Evolutionary conservation across 2,329 filamentous ascomycete genomes (phyloP), one percentile per base, ranked within the genome.

Genomic region (Hymenoscyphus albidus): DNA sequence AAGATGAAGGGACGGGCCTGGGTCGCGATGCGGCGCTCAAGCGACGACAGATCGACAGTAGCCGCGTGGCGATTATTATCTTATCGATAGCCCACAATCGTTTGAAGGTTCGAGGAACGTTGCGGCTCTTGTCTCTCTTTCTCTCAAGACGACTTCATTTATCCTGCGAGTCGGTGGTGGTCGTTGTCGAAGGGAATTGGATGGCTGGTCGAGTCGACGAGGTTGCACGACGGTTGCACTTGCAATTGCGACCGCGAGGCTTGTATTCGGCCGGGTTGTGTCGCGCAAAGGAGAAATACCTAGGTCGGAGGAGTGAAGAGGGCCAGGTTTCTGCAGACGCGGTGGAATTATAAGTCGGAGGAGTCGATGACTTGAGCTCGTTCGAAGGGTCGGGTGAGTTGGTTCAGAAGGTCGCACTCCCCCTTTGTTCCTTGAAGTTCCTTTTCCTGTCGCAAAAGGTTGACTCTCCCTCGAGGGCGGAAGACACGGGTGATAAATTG

Each of bases 141-240:
- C 32, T 62, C 62, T 66, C 61, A 67, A 39, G 54, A 42, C 40
- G 51, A 42, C 61, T 44, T 63, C 67, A 68, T 67, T 63, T 58
- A 55, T 38, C 32, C 27, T 27, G 18, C 14, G 32, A 40, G 51
- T 42, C 16, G 62, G 27, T 58, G 48, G 27, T 44, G 42, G 59
- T 22, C 48, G 32, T 16, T 39, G 9, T 32, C n/a, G 44, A 18
- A 54, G 40, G 16, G 32, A 55, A n/a, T 58, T 32, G 59, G 62
- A 44, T 38, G 31, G 35, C 51, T 57, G 39, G 58, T 61, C 14
- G 7, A 42, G 38, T 58, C 13, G 54, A 62, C 18, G 51, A 60
- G 32, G 44, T 42, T 62, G 58, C 62, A 51, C 62, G 31, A 27
- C 40, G 38, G 39, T 39, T 48, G 58, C 39, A 40, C 62, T 62